Evolutionary conservation across 345 rosid species (phyloP).

Genomic region (Ceriops zippeliana): DNA sequence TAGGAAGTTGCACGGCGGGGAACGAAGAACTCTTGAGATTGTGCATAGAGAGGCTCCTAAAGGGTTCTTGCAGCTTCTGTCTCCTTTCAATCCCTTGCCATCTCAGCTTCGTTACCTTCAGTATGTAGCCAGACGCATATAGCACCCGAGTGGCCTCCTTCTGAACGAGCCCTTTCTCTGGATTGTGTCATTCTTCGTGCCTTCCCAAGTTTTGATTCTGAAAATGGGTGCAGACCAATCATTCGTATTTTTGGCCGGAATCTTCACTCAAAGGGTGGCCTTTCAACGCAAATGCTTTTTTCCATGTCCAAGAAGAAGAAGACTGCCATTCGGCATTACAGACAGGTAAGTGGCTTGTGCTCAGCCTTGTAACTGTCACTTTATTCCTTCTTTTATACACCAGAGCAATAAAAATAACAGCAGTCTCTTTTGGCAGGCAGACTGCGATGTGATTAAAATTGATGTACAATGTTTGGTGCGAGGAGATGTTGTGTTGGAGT

Average conservation of each 20-base stretch:
- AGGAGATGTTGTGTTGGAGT: conserved; percentile 97
- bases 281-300: conserved; percentile 88
- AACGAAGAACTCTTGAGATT: conserved; percentile 78
- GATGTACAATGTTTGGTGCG: conserved; percentile 94
- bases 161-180: conserved; percentile 87
- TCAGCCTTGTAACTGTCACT: not conserved
- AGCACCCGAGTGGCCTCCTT: conserved; percentile 96
- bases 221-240: conserved; percentile 89
- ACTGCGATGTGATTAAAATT: conserved; percentile 92
- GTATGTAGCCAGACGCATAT: conserved; percentile 82
- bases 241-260: conserved; percentile 92
- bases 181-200: conserved; percentile 86
- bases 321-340: conserved; percentile 59
- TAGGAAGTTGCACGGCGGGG: conserved; percentile 71
- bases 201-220: conserved; percentile 83
- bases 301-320: conserved; percentile 74
- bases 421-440: conserved; percentile 54
- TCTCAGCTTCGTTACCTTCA: conserved; percentile 98
- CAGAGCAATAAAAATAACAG: conserved; percentile 9
- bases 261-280: conserved; percentile 50
- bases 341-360: conserved; percentile 52
- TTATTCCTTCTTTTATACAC: conserved; percentile 11
- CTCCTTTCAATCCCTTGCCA: conserved; percentile 90
- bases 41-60: conserved; percentile 97
- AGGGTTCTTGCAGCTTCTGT: conserved; percentile 82